These are phyloP conservation scores for Penicillium angulare DNA, from an alignment of 495 filamentous ascomycete genomes.

Conservation along the genomic window DNA sequence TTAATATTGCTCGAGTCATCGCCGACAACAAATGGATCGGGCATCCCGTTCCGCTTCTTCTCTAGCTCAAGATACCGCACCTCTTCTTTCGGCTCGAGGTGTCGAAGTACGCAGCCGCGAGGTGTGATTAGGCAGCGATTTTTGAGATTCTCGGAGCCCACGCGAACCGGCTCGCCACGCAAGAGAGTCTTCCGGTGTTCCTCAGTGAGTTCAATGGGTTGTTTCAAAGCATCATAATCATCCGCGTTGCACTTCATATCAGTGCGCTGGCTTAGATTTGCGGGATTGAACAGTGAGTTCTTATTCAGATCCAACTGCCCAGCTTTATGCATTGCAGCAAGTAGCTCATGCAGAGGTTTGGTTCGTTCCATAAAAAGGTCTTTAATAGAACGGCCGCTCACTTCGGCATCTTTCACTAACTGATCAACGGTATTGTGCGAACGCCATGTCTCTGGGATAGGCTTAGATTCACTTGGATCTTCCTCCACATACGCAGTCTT, in stretches of 20 bases:
- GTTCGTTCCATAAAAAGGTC: constrained; percentile 43
- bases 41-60: constrained; percentile 45
- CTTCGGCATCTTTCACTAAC: constrained; percentile 38
- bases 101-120: constrained; percentile 72
- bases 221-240: constrained; percentile 40
- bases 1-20: constrained; percentile 40
- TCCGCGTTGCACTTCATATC: constrained; percentile 49
- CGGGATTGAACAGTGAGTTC: constrained; percentile 55
- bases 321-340: constrained; percentile 50
- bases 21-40: constrained; percentile 33
- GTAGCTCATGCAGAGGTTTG: constrained; percentile 40
- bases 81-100: constrained; percentile 74
- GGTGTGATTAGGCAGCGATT: constrained; percentile 67
- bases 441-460: constrained; percentile 27
- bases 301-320: constrained; percentile 46
- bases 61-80: constrained; percentile 74
- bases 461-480: constrained; percentile 28
- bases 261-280: constrained; percentile 48
- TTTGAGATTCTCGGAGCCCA: constrained; percentile 37
- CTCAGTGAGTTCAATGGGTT: constrained; percentile 40
- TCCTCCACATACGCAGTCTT: constrained; percentile 32
- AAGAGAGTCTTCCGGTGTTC: constrained; percentile 41
- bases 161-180: constrained; percentile 40
- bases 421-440: constrained; percentile 46
- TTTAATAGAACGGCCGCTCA: constrained; percentile 33